Base-by-base conservation (phyloP, 1,284 basidiomycete species). In the Earliella scabrosa region DNA sequence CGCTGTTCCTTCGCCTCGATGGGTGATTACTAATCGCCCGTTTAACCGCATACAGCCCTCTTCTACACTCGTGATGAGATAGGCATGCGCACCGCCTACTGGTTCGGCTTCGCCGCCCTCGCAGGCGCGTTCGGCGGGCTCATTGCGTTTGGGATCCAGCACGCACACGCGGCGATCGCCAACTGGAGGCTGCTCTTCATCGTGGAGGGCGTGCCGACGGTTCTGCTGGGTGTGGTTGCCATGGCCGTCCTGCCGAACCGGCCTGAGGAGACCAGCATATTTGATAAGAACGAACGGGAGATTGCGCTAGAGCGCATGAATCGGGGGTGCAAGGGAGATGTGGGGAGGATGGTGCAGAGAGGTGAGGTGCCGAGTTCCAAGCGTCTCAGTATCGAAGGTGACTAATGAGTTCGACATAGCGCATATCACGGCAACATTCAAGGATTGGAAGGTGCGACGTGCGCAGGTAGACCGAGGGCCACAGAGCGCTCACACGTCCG, bases 21-120 rank as follows among this genome's bases (percentile, higher is more conserved):
- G n/a, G n/a, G n/a, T 31, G 29, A 31, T 13, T 7, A 6, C 6
- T 31, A 31, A 13, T 7, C 16, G 14, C 3, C 18, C 20, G 32
- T n/a, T 14, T 2, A 1, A n/a, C 2, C 34, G 3, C n/a, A 20
- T 38, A 1, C 80, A 48, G 46, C 34, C 2, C 46, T 89, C 52
- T 92, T 87, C 68, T 92, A 92, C 70, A 91, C 88, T 10, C 87
- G 84, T 63, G 68, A 77, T 7, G 89, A 92, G 69, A 80, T 88
- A 61, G 90, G 89, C 16, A 71, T 87, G 41, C 80, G 89, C 68
- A 78, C 90, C 72, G 88, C 87, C 2, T 82, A 85, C 67, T 92
- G 87, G 87, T 90, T 90, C 65, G 87, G 87, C 9, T 91, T 90
- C 66, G 88, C 89, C 18, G 86, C 88, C 1, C 85, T 90, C 14